phyloP scores from a whole-genome alignment of 2,329 filamentous ascomycete genomes.

The Mariannaea elegans region DNA sequence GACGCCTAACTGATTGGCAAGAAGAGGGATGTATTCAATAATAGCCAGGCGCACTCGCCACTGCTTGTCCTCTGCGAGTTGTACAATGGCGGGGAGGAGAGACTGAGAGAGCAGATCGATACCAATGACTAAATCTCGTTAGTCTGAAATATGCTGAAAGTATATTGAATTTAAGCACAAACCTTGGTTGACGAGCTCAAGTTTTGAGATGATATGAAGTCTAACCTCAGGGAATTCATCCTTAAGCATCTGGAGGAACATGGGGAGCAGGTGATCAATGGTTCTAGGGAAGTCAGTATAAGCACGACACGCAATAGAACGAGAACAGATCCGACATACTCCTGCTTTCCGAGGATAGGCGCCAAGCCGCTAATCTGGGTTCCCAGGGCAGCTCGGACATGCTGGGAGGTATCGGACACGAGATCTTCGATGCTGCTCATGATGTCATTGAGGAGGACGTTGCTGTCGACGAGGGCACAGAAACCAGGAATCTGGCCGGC shows the following conservation, averaged over 20 bases:
- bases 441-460: conserved; percentile 90
- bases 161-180: conserved; percentile 39
- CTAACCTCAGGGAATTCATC: conserved; percentile 98
- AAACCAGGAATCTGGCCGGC: conserved; percentile 98
- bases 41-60: conserved; percentile 98
- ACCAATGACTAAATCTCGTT: conserved; percentile 78
- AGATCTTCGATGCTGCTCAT: conserved; percentile 97
- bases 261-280: conserved; percentile 93
- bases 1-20: conserved; percentile 94
- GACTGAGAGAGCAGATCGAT: conserved; percentile 97
- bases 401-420: conserved; percentile 94
- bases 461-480: conserved; percentile 87
- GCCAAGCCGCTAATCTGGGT: conserved; percentile 97
- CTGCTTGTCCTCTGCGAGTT: conserved; percentile 98
- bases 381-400: conserved; percentile 93
- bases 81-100: conserved; percentile 94
- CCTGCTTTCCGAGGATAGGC: conserved; percentile 96
- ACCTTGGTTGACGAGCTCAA: conserved; percentile 98
- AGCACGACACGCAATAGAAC: background rate
- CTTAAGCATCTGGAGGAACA: conserved; percentile 99
- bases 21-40: conserved; percentile 97
- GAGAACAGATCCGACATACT: conserved; percentile 65
- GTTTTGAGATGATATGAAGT: conserved; percentile 99
- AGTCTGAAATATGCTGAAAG: conserved; percentile 20
- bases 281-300: conserved; percentile 68